phyloP scores from a whole-genome alignment of 129 eudicot species.

The Helianthus annuus region HanXRQr2.0-SUNRISE NC_035448.2:196593221-196593720 shows the following conservation, averaged over 20 bases:
- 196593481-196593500: constrained; percentile 94
- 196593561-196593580: constrained; percentile 62
- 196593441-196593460: constrained; percentile 64
- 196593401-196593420: constrained; percentile 74
- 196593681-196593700: constrained; percentile 36
- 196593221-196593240: constrained; percentile 67
- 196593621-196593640: constrained; percentile 55
- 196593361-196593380: constrained; percentile 65
- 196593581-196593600: constrained; percentile 90
- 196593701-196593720: constrained; percentile 28
- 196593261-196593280: constrained; percentile 61
- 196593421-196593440: constrained; percentile 73
- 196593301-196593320: constrained; percentile 63
- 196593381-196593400: constrained; percentile 48
- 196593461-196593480: constrained; percentile 63
- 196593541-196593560: constrained; percentile 54
- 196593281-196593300: constrained; percentile 78
- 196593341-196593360: constrained; percentile 70
- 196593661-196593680: neutral
- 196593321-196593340: constrained; percentile 64
- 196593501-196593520: constrained; percentile 76
- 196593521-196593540: constrained; percentile 73
- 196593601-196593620: constrained; percentile 85
- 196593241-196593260: constrained; percentile 57
- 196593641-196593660: neutral